Conservation (phyloP, 208 protist genomes). For the Tetramitus jugosus region DNA sequence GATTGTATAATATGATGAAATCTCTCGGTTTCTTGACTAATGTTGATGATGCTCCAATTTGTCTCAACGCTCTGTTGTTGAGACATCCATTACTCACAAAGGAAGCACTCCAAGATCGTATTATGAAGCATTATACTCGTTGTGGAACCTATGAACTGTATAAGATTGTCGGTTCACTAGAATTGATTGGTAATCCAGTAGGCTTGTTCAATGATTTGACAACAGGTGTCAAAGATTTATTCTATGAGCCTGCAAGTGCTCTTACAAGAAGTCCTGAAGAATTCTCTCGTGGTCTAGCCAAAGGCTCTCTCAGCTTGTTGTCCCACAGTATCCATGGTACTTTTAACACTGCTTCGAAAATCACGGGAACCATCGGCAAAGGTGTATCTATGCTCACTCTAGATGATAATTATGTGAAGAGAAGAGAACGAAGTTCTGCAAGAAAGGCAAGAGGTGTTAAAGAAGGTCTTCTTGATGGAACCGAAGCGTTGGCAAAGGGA, state of each 20-base stretch:
- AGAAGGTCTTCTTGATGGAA: constrained; percentile 8
- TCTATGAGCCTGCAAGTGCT: constrained; percentile 15
- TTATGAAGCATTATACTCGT: constrained; percentile 1
- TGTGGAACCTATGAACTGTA: not conserved
- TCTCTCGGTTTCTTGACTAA: not conserved
- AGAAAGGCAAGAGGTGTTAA: constrained; percentile 13
- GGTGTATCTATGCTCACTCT: constrained; percentile 31
- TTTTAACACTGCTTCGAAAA: constrained; percentile 25
- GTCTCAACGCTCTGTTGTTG: constrained; percentile 9
- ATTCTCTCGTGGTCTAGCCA: constrained; percentile 13
- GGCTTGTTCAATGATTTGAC: constrained; percentile 14
- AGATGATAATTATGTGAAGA: constrained; percentile 36
- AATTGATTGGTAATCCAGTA: constrained; percentile 16
- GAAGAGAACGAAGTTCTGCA: not conserved
- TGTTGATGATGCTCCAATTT: constrained; percentile 1
- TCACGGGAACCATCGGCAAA: constrained; percentile 33
- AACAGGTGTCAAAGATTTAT: constrained; percentile 14
- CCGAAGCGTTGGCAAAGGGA: not conserved
- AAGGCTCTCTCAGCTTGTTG: constrained; percentile 11
- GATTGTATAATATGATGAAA: not conserved
- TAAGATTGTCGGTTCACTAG: not conserved
- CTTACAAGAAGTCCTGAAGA: constrained; percentile 14
- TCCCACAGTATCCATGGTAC: constrained; percentile 25
- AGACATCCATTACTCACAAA: not conserved
- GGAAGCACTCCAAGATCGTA: not conserved